Evolutionary conservation across 768 basidiomycete species (phyloP), one percentile per base, ranked within the genome.

Genomic region (Leccinum sublutescens): DNA sequence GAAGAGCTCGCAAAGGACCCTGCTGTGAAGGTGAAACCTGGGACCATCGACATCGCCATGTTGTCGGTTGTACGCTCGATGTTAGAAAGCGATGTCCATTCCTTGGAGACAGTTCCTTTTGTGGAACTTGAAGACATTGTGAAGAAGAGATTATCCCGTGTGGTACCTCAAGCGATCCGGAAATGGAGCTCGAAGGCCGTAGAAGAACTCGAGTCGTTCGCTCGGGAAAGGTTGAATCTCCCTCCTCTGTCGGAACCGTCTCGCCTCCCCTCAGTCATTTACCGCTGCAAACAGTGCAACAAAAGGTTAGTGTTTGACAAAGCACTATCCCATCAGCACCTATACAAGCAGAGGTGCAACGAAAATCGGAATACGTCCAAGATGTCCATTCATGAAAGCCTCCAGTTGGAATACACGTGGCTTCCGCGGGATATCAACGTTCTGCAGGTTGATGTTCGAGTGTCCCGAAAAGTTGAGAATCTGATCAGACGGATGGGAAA

Each of bases 181-280:
- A 52, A 29, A 40, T 59, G 64, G 64, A 59, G 64, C 33, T 54
- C 53, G 43, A 4, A 29, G 5, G 60, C 49, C 9, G 60, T 62
- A 5, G 36, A 56, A 23, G 54, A 66, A 52, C 59, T 65, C 12
- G 56, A 62, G 25, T 52, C 52, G 17, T 6, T 56, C n/a, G 54
- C 57, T 33, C 60, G 52, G 19, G 9, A 52, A 33, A 7, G 45
- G 33, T 12, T 66, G 21, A 11, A 7, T 45, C 55, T 59, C 9
- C 7, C 54, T 1, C 29, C 48, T 38, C 29, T n/a, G 9, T 62
- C 56, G 23, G 54, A 62, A 15, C 64, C 50, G 3, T 65, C 56
- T 40, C 2, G 12, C 17, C 54, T 54, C 19, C 56, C 38, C 17
- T 57, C 29, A 15, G 61, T 66, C 7, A 52, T 66, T 36, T 63